Conservation (phyloP, 2,329 filamentous ascomycete genomes). For the Colletotrichum euphorbiae region DNA sequence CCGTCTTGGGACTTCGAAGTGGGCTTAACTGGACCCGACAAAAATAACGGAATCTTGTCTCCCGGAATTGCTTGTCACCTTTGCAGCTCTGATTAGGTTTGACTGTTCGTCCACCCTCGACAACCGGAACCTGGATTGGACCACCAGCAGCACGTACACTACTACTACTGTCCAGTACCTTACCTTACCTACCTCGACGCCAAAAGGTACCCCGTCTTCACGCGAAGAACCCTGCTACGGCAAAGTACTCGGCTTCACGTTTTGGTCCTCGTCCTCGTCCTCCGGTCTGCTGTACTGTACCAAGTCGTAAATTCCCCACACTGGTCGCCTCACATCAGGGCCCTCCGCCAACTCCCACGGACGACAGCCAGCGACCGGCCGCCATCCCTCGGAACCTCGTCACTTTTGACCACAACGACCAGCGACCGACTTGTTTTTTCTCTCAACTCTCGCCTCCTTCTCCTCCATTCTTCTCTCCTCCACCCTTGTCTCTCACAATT, state of each 20-base stretch:
- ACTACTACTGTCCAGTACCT: no score
- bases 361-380: slow-evolving; percentile 27
- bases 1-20: slow-evolving; percentile 19
- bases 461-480: not conserved
- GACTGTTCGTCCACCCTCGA: slow-evolving; percentile 6
- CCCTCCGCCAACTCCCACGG: slow-evolving; percentile 31
- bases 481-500: not conserved
- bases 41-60: slow-evolving; percentile 17
- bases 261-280: slow-evolving; percentile 14
- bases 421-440: slow-evolving; percentile 19
- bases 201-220: not conserved
- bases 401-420: slow-evolving; percentile 35
- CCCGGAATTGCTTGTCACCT: not conserved
- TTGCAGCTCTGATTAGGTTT: slow-evolving; percentile 18
- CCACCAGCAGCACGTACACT: no score
- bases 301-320: slow-evolving; percentile 17
- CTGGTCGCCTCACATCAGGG: slow-evolving; percentile 33
- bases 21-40: slow-evolving; percentile 20
- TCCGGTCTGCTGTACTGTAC: not conserved
- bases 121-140: not conserved
- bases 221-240: not conserved
- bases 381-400: slow-evolving; percentile 39
- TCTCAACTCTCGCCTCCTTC: slow-evolving; percentile 14
- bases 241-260: slow-evolving; percentile 1
- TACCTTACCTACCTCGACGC: not conserved